Evolutionary conservation across 2,329 filamentous ascomycete genomes (phyloP), one percentile per base, ranked within the genome.

Genomic region (Rugonectria rugulosa): DNA sequence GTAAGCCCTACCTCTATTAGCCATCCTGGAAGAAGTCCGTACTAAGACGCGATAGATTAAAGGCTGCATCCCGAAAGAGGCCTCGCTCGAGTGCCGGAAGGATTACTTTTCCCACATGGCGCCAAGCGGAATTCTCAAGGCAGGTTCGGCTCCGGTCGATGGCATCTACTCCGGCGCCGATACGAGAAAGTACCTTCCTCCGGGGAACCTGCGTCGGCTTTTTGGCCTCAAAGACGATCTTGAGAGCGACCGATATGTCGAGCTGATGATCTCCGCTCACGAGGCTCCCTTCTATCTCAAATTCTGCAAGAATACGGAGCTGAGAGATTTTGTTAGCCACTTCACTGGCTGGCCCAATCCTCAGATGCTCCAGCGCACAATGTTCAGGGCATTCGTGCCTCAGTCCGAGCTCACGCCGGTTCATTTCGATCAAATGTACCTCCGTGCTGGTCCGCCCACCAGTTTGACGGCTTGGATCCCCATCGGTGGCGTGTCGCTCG

Each of bases 321-420:
- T 55, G 1, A 23, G 41, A 2, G 40, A 50, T 11, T 57, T 55
- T 34, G 41, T 57, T 12, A 36, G 54, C 19, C 31, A 48, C 34
- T 55, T 57, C 34, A 55, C 51, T 4, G 45, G 45, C 34, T 57
- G 54, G 54, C 29, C 52, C n/a, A 57, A 50, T 20, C 55, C 55
- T 32, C 55, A 57, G 8, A 57, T 57, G 55, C 45, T 57, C 4
- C 55, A 57, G 23, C 24, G 51, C 2, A 55, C 55, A 10, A 57
- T 57, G 55, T 32, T 53, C 15, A 41, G 50, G 6, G 50, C 42
- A 4, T 53, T 52, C 12, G 50, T 46, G 6, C 50, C 50, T 20
- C 21, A 46, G 7, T 40, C 23, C 42, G 42, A 53, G 21, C 43
- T 47, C 27, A 53, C 51, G 6, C 51, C 43, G 8, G 43, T 53